Evolutionary conservation across 2,329 filamentous ascomycete genomes (phyloP).

Genomic region (Cladosporium austrohemisphaericum): DNA sequence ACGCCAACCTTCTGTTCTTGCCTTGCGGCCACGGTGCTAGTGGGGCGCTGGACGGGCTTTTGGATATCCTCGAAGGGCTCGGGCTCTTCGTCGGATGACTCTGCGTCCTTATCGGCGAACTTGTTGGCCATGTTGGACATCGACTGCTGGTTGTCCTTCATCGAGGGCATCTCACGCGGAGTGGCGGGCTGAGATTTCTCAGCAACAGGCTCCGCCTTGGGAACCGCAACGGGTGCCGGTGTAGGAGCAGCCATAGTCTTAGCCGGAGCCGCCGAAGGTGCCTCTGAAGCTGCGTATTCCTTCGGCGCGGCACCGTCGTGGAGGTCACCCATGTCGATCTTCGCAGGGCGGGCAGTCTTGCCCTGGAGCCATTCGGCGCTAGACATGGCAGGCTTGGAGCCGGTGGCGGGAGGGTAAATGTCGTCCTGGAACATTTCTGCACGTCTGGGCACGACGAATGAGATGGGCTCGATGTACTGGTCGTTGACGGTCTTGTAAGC

Average conservation of each 20-base stretch:
- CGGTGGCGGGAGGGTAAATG: constrained; percentile 84
- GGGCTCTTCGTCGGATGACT: constrained; percentile 60
- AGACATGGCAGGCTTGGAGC: constrained; percentile 74
- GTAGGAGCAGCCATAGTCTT: constrained; percentile 36
- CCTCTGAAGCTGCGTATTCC: constrained; percentile 69
- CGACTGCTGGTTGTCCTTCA: constrained; percentile 82
- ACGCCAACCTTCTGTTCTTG: constrained; percentile 40
- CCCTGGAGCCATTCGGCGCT: constrained; percentile 81
- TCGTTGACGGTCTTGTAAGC: constrained; percentile 98
- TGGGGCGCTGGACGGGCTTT: constrained; percentile 65
- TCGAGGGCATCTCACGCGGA: constrained; percentile 55
- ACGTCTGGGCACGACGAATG: constrained; percentile 91
- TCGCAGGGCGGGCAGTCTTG: constrained; percentile 73
- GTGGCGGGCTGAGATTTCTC: constrained; percentile 42
- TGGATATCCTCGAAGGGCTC: constrained; percentile 82
- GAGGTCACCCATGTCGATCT: constrained; percentile 88
- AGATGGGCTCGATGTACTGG: constrained; percentile 89
- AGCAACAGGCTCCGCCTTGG: constrained; percentile 43
- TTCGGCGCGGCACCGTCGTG: constrained; percentile 80
- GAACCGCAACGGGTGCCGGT: constrained; percentile 30
- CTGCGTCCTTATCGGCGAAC: constrained; percentile 69
- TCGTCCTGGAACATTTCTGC: constrained; percentile 96
- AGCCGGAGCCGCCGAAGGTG: constrained; percentile 41
- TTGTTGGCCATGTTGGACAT: constrained; percentile 82
- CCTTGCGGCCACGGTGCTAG: constrained; percentile 28